phyloP scores from a whole-genome alignment of 345 rosid species.

The Eucalyptus curtisii region DNA sequence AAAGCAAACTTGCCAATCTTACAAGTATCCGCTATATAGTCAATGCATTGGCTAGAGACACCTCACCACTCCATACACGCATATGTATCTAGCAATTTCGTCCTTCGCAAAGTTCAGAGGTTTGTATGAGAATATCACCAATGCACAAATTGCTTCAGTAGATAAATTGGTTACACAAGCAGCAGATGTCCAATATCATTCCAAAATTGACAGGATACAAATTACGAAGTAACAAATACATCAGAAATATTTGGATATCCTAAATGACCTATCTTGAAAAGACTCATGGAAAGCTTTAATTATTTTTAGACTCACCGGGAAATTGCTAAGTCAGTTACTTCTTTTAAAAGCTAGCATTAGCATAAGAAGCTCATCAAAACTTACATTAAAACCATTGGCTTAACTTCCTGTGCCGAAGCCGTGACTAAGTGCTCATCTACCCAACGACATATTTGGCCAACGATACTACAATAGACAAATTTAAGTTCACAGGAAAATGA shows the following conservation, averaged over 20 bases:
- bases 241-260: not conserved
- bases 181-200: not conserved
- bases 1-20: not conserved
- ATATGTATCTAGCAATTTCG: not conserved
- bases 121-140: not conserved
- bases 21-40: not conserved
- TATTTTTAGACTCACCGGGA: not conserved
- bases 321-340: not conserved
- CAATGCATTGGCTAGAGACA: not conserved
- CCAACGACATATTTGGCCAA: not conserved
- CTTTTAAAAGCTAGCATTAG: not conserved
- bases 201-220: not conserved
- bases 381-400: not conserved
- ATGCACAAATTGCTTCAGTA: not conserved
- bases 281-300: not conserved
- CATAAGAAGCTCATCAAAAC: not conserved
- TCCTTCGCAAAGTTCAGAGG: not conserved
- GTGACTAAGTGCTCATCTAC: not conserved
- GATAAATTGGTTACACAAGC: not conserved
- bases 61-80: not conserved
- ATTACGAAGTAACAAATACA: not conserved
- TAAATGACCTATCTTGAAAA: not conserved
- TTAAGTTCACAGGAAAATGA: not conserved
- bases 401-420: not conserved
- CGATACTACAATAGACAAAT: not conserved